These are phyloP conservation scores for Cryptomeria japonica DNA, from an alignment of 75 land plant species.

Conservation along the genomic window DNA sequence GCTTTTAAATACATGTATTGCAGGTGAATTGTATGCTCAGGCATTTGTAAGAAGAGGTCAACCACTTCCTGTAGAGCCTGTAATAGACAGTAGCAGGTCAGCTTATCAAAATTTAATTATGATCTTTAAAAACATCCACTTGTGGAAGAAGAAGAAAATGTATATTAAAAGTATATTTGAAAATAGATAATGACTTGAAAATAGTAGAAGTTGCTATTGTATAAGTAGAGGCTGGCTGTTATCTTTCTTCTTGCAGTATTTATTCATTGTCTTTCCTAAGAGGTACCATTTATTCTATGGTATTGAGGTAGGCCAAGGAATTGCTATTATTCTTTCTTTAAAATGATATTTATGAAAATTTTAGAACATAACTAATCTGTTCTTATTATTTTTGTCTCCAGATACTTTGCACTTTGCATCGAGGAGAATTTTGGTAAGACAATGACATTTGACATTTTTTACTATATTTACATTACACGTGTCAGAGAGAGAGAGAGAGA, in stretches of 20 bases:
- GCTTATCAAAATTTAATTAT: neutral
- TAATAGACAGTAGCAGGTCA: conserved; percentile 99
- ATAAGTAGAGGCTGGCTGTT: neutral
- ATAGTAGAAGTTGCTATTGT: neutral
- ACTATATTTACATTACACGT: neutral
- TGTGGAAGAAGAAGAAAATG: neutral
- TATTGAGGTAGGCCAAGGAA: neutral
- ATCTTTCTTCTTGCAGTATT: neutral
- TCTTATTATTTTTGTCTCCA: conserved; percentile 27
- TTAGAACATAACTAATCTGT: neutral
- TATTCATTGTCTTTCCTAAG: neutral
- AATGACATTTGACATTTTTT: neutral
- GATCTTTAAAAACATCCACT: neutral
- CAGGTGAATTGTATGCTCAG: conserved; percentile 97
- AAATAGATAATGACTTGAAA: neutral
- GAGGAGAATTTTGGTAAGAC: conserved; percentile 87
- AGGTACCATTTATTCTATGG: neutral
- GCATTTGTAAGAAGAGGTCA: conserved; percentile 84
- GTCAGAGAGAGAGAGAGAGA: neutral
- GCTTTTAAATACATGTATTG: neutral
- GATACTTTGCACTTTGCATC: conserved; percentile 91
- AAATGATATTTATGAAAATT: neutral
- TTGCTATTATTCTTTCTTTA: neutral
- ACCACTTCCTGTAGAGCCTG: conserved; percentile 92
- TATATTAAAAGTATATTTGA: neutral